Evolutionary conservation across 371 early-diverging fungal genomes (phyloP), one percentile per base, ranked within the genome.

Genomic region (Apophysomyces ossiformis): DNA sequence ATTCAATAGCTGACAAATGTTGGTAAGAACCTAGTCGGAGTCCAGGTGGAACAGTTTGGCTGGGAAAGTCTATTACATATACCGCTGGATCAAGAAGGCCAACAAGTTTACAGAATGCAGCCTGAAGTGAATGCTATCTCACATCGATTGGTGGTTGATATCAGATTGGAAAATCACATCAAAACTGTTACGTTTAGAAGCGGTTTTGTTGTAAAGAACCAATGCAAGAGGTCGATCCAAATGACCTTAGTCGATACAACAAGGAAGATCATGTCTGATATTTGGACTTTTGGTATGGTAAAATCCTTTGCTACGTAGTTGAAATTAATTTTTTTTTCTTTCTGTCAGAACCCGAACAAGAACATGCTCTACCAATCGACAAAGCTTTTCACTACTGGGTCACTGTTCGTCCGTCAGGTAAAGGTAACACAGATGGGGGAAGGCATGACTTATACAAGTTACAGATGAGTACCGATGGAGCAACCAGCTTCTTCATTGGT

Each of bases 181-280:
- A 95, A 95, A 74, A 73, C 82, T 38, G 94, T 95, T 6, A 91
- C 89, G 0, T 88, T 95, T 68, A 86, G 92, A 41, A 91, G 93
- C 38, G 81, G 91, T 1, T 75, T 92, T 6, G 77, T 84, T 0
- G 59, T 94, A 0, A 77, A 82, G 38, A 95, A 95, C 75, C 74
- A 67, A 5, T 87, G 92, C 2, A 66, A 70, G 4, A 57, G 86
- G 15, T 61, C 77, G 0, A 69, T 95, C 58, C 86, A 94, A 57
- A 67, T 89, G 11, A 80, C 78, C 16, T 75, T 89, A 56, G 81
- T 85, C 50, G 88, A 85, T 54, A 70, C 66, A 45, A 76, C 79
- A 15, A 71, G 79, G 37, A 81, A 84, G 37, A 70, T 69, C 2
- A 45, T 74, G 7, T 72, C 75, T 1, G 69, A 58, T 5, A 43